phyloP scores from a whole-genome alignment of 2,329 filamentous ascomycete species.

The Venturia pyrina region DNA sequence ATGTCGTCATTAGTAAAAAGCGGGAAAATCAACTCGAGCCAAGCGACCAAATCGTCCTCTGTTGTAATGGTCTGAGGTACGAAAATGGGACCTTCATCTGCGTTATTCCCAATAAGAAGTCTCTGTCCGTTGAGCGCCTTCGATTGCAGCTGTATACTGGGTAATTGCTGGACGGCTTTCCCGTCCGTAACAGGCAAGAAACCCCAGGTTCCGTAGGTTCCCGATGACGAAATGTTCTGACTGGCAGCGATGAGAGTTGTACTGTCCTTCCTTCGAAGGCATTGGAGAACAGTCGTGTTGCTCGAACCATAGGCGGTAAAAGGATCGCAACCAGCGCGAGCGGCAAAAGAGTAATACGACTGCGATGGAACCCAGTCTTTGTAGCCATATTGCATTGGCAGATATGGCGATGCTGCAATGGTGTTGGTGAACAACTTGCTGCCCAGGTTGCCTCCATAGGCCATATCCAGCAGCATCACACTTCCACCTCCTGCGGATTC shows the following conservation, averaged over 20 bases:
- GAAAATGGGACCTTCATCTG: not conserved
- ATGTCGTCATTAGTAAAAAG: not conserved
- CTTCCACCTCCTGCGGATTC: conserved; percentile 7
- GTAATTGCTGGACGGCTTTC: not conserved
- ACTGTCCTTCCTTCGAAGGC: not conserved
- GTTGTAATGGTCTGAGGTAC: not conserved
- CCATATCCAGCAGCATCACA: conserved; percentile 6
- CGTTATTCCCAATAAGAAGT: conserved; percentile 10
- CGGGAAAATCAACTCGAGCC: not conserved
- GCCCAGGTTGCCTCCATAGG: conserved; percentile 1
- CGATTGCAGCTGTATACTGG: not conserved
- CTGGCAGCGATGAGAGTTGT: not conserved
- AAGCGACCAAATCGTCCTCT: not conserved
- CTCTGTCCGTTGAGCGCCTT: not conserved
- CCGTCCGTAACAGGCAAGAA: not conserved
- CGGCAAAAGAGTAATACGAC: conserved; percentile 6
- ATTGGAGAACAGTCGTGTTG: not conserved
- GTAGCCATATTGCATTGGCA: conserved; percentile 8
- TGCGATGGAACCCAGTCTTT: conserved; percentile 4
- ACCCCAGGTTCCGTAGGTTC: not conserved
- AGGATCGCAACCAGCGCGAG: not conserved
- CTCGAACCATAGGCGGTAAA: not conserved
- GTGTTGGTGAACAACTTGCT: not conserved
- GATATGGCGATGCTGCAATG: conserved; percentile 6
- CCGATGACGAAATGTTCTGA: not conserved